Conservation (phyloP, 306 rosid genomes). For the Malus domestica region DNA sequence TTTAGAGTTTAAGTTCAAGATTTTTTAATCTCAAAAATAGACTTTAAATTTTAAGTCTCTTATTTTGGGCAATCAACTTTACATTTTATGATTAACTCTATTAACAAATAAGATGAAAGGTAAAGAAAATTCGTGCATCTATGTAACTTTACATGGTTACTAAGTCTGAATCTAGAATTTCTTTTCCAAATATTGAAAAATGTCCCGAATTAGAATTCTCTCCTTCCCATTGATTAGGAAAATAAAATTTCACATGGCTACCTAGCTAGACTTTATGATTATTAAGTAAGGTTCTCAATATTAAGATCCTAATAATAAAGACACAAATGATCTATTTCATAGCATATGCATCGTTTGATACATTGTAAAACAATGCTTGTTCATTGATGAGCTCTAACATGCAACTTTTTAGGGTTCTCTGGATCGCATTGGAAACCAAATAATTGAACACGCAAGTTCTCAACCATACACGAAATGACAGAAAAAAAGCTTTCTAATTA, state of each 20-base stretch:
- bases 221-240: neutral
- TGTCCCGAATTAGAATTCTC: too few species aligned
- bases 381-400: neutral
- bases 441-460: neutral
- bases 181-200: too few species aligned
- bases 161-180: too few species aligned
- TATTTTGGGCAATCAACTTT: too few species aligned
- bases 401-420: neutral
- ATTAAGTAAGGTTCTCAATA: neutral
- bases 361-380: neutral
- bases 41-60: too few species aligned
- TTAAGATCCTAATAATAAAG: neutral
- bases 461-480: neutral
- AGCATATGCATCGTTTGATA: neutral
- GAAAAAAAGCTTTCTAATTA: neutral
- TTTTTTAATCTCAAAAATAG: too few species aligned
- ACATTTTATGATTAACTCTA: too few species aligned
- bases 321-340: neutral
- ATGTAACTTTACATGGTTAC: too few species aligned
- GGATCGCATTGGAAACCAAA: neutral
- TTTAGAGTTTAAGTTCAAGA: too few species aligned
- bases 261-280: neutral
- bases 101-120: too few species aligned
- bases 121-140: too few species aligned
- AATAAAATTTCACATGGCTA: neutral